A percentile compares a stretch with the other conserved stretches of the same genome.
These are phyloP conservation scores for Astragalus glycyphyllos DNA, from an alignment of 306 rosid genomes.

Conservation along the genomic window DNA sequence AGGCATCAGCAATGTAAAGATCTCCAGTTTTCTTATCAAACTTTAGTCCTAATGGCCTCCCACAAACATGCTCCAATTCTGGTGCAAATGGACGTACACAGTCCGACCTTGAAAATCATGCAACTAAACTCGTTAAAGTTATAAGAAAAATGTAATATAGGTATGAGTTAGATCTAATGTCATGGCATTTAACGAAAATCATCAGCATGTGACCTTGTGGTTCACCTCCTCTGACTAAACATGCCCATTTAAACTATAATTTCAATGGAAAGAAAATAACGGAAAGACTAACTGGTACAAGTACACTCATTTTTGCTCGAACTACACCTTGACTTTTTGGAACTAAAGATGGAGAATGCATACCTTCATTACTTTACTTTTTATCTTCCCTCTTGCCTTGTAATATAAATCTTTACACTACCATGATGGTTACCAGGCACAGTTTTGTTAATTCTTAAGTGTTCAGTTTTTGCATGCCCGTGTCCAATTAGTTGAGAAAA, in stretches of 20 bases:
- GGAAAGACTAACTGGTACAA: background rate
- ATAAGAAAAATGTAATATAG: background rate
- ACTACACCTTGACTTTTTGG: background rate
- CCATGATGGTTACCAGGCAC: no score
- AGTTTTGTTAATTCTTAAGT: no score
- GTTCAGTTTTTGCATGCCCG: no score
- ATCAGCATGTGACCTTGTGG: constrained; percentile 3
- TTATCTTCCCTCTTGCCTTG: no score
- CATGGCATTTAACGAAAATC: constrained; percentile 15
- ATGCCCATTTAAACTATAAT: background rate
- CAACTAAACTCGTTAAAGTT: constrained; percentile 21
- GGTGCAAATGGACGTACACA: constrained; percentile 80
- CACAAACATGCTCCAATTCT: constrained; percentile 88
- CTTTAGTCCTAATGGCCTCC: constrained; percentile 84
- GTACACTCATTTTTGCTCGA: constrained; percentile 15
- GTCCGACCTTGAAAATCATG: constrained; percentile 57
- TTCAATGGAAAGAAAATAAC: background rate
- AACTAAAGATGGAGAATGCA: background rate
- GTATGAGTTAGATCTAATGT: constrained; percentile 21
- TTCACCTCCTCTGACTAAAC: background rate
- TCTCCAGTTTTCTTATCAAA: constrained; percentile 83
- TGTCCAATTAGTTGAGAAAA: no score
- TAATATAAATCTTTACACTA: no score
- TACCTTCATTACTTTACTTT: no score
- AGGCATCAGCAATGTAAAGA: constrained; percentile 89